Conservation (phyloP, 2,329 filamentous ascomycete species). For the Alternaria atra region DNA sequence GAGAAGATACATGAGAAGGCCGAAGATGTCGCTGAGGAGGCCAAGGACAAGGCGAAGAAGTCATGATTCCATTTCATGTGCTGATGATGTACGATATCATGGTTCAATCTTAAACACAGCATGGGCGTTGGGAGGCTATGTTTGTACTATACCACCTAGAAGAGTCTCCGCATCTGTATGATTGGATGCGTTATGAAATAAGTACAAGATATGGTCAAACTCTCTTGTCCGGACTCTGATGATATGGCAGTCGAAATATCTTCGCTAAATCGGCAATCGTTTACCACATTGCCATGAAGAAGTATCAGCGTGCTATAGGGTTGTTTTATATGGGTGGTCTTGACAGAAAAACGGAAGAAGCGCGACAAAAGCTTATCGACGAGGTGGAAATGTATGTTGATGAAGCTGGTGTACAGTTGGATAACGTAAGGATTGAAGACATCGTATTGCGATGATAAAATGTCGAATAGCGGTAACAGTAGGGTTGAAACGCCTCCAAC, state of each 20-base stretch:
- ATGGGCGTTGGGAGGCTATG: slow-evolving; percentile 14
- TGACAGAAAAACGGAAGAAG: no score
- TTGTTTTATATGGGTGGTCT: no score
- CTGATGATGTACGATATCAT: slow-evolving; percentile 14
- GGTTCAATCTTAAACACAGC: slow-evolving; percentile 5
- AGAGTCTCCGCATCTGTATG: slow-evolving; percentile 10
- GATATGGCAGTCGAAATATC: neutral
- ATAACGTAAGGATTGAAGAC: no score
- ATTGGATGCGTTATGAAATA: slow-evolving; percentile 5
- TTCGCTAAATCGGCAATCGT: neutral
- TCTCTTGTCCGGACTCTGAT: neutral
- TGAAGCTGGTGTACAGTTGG: no score
- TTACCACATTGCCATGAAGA: no score
- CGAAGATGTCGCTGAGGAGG: slow-evolving; percentile 32
- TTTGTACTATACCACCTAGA: slow-evolving; percentile 15
- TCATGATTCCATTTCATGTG: slow-evolving; percentile 2
- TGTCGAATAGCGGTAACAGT: no score
- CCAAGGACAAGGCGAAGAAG: slow-evolving; percentile 13
- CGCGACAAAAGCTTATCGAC: no score
- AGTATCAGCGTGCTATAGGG: no score
- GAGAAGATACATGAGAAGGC: slow-evolving; percentile 37
- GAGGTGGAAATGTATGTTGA: no score
- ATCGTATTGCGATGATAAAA: no score
- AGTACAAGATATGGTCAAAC: neutral
- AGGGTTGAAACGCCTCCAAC: neutral